Evolutionary conservation across 2,329 filamentous ascomycete species (phyloP), one percentile per base, ranked within the genome.

Genomic region (Xylaria sp.): DNA sequence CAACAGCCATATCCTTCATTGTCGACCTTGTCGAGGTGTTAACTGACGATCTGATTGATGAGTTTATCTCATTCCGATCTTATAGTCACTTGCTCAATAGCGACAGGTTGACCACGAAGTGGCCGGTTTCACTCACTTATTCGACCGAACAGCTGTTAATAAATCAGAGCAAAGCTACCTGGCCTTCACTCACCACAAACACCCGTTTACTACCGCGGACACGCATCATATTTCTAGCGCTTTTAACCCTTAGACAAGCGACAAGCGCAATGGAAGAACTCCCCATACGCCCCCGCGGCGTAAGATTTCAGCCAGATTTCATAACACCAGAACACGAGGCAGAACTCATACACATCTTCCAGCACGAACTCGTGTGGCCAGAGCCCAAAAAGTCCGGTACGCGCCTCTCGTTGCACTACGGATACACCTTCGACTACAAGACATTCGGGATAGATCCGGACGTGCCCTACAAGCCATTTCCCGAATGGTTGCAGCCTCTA

Each of bases 341-440:
- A 30, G 63, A 75, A 1, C 81, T 86, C 2, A 73, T 86, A 57
- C 71, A 78, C 32, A 79, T 82, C 63, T 85, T 87, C 71, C 78
- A 72, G 46, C 72, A 82, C 66, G 75, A 83, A 53, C 78, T 87
- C 15, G 68, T 78, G 34, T 87, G 85, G 85, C 84, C 83, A 41
- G 77, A 78, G 5, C 80, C 83, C 32, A 71, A 76, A 34, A 84
- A 83, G 3, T 20, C 63, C 1, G 57, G 55, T 1, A 50, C 63
- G 1, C 81, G 85, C 3, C 74, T 83, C 2, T 87, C 85, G 0
- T 78, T 87, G 0, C 86, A 88, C 73, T 88, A 84, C 70, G 86
- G 86, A 60, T 86, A 87, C 73, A 86, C 84, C 0, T 88, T 88
- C 72, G 84, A 85, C 79, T 88, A 88, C 74, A 86, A 86, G 72